Percentiles rank a stretch among this genome's conserved stretches.
Conservation (phyloP, 78 protist genomes). For the Monosiga brevicollis region DNA sequence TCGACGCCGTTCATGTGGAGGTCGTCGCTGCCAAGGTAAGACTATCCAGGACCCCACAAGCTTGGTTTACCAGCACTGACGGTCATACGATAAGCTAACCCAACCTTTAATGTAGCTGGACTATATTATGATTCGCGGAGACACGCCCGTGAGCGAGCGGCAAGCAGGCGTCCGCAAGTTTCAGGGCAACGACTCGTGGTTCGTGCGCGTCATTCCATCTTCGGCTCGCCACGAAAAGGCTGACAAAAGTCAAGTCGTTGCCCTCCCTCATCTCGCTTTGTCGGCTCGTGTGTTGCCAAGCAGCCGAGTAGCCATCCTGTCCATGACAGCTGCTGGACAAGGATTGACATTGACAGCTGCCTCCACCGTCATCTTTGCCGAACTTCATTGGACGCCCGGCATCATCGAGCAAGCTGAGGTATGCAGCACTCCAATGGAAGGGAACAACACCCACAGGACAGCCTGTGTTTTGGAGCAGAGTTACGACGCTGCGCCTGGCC, state of each 20-base stretch:
- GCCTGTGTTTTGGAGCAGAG: too few species aligned
- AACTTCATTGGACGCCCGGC: slow-evolving; percentile 82
- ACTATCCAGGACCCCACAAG: too few species aligned
- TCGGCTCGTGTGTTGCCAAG: background rate
- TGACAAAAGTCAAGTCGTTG: too few species aligned
- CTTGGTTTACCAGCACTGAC: too few species aligned
- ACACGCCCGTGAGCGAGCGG: slow-evolving; percentile 17
- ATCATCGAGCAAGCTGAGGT: slow-evolving; percentile 41
- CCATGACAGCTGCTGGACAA: slow-evolving; percentile 69
- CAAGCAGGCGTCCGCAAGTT: slow-evolving; percentile 12
- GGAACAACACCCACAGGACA: too few species aligned
- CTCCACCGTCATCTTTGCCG: slow-evolving; percentile 70
- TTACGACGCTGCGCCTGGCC: too few species aligned
- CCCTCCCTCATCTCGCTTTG: too few species aligned
- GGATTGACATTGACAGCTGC: slow-evolving; percentile 75
- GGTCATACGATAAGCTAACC: too few species aligned
- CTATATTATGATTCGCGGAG: slow-evolving; percentile 37
- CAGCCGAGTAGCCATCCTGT: slow-evolving; percentile 56
- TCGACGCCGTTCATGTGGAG: slow-evolving; percentile 44
- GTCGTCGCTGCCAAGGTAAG: too few species aligned
- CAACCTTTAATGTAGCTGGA: background rate
- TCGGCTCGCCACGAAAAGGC: too few species aligned
- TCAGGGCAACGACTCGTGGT: background rate
- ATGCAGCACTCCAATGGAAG: too few species aligned
- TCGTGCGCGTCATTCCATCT: too few species aligned